These are phyloP conservation scores for Colletotrichum godetiae DNA, from an alignment of 2,329 filamentous ascomycete genomes.

Conservation along the genomic window DNA sequence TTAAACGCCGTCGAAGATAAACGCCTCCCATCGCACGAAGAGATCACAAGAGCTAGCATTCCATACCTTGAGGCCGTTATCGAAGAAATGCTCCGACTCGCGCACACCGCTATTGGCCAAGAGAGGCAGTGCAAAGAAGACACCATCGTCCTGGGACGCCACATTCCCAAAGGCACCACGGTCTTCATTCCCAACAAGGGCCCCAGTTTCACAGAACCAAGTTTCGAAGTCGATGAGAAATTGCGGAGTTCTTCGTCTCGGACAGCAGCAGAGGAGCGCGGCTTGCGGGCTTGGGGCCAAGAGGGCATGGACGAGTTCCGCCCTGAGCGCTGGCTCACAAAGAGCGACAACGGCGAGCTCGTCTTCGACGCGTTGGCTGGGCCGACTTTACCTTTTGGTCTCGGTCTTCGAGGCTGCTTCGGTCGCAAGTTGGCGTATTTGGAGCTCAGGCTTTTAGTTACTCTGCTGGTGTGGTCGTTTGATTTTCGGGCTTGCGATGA, in stretches of 20 bases:
- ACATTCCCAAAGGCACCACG: background rate
- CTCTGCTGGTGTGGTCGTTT: slow-evolving; percentile 44
- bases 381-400: slow-evolving; percentile 3
- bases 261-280: background rate
- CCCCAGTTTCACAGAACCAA: background rate
- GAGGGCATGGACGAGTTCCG: background rate
- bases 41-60: slow-evolving; percentile 37
- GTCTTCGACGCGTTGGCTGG: background rate
- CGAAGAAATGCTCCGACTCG: slow-evolving; percentile 43
- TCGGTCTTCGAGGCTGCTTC: slow-evolving; percentile 14
- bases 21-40: slow-evolving; percentile 30
- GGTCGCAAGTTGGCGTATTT: slow-evolving; percentile 39
- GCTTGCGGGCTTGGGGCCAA: background rate
- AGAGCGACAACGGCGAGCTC: background rate
- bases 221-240: background rate
- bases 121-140: background rate
- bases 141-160: background rate
- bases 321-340: background rate
- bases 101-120: background rate
- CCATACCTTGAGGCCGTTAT: slow-evolving; percentile 44
- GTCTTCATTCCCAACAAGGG: background rate
- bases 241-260: background rate
- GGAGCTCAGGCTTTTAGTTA: slow-evolving; percentile 42
- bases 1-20: background rate
- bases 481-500: slow-evolving; percentile 37